Evolutionary conservation across 306 rosid species (phyloP).

Genomic region (Cajanus cajan): DNA sequence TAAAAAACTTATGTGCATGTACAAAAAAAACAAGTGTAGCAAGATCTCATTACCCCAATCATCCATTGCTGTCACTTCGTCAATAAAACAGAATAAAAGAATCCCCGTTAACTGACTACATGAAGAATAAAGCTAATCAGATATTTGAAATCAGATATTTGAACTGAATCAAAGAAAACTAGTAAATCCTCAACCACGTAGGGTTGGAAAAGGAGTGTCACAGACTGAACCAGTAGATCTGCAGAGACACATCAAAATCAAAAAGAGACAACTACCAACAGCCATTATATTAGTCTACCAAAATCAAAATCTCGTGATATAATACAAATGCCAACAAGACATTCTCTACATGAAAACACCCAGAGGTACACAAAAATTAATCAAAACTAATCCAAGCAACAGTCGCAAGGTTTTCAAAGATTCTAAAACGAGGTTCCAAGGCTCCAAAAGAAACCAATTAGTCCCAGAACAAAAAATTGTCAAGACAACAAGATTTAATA

Average conservation of each 20-base stretch:
- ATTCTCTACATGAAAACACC: background rate
- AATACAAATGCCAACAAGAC: background rate
- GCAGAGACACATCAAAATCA: background rate
- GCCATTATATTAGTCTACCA: background rate
- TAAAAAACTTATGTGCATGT: background rate
- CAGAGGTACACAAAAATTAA: background rate
- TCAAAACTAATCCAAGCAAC: background rate
- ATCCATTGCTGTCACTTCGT: conserved; percentile 48
- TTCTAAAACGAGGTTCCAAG: background rate
- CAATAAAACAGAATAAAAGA: conserved; percentile 2
- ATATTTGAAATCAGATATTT: conserved; percentile 8
- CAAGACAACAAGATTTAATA: background rate
- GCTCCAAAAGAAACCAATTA: background rate
- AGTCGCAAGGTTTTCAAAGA: background rate
- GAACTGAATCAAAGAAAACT: background rate
- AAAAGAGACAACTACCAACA: background rate
- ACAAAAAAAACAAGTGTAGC: background rate
- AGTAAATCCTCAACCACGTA: too few relatives aligned
- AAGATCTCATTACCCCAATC: conserved; percentile 64
- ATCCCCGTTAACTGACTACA: conserved; percentile 25
- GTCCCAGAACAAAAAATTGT: background rate
- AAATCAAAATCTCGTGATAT: background rate
- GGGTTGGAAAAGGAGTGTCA: background rate
- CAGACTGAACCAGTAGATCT: background rate
- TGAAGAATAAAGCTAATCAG: background rate